Conservation (phyloP, 2,329 filamentous ascomycete genomes). For the Trichophyton schoenleinii region DNA sequence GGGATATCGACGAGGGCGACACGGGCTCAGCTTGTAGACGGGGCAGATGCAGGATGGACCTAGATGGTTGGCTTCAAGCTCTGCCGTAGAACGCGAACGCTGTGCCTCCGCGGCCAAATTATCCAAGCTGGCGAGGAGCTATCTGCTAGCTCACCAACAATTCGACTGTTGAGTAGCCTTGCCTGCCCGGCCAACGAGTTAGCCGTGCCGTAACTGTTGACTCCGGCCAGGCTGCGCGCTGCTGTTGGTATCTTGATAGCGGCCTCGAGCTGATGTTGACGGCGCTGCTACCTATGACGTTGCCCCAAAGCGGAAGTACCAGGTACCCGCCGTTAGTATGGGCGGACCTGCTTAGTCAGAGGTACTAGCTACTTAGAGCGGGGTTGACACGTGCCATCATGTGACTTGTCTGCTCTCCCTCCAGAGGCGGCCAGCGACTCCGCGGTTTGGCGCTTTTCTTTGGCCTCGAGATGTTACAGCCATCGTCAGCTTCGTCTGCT, state of each 20-base stretch:
- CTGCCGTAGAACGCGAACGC: background rate
- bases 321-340: background rate
- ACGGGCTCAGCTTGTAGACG: background rate
- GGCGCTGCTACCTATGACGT: no score
- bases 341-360: background rate
- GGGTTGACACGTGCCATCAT: conserved; percentile 4
- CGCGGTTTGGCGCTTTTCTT: background rate
- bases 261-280: background rate
- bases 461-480: background rate
- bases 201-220: background rate
- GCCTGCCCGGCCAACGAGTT: background rate
- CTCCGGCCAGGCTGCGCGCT: background rate
- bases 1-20: background rate
- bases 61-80: background rate
- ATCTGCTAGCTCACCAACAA: background rate
- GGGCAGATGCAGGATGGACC: background rate
- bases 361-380: background rate
- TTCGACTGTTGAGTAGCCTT: background rate
- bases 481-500: conserved; percentile 15
- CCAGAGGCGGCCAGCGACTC: no score
- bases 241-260: background rate
- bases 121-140: background rate
- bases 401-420: background rate
- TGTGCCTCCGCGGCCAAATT: background rate
- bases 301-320: background rate